Evolutionary conservation across 441 rosid genomes (phyloP), one percentile per base, ranked within the genome.

Genomic region (Bocquillonia castaneifolia): DNA sequence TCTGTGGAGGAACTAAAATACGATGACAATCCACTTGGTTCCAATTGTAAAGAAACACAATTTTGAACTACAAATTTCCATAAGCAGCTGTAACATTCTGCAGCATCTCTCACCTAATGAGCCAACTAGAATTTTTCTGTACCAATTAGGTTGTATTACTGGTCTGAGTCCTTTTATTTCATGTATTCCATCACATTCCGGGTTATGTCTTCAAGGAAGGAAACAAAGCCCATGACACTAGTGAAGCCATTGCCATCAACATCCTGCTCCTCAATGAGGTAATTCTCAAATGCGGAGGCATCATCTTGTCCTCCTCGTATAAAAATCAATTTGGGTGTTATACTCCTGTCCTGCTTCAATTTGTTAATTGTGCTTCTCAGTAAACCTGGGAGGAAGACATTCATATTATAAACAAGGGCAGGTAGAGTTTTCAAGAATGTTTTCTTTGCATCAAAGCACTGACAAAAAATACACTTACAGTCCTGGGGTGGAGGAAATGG

Each of bases 401-500:
- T 37, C 56, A 45, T 37, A 17, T 37, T 25, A 63, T 48, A 37
- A 74, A 34, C 23, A 65, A 51, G 18, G 52, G 34, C 10, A 18
- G 40, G 29, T 34, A 64, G 51, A 60, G 20, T 34, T 37, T 10
- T 0, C 28, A 13, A 8, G 23, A 62, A 63, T 25, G 40, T 28
- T 63, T 61, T 63, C 14, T 34, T 20, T 58, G 34, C 10, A 47
- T 34, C n/a, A 71, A 67, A 50, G 31, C 44, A 44, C 42, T 17
- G 42, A 48, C 23, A 59, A 63, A 40, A 14, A 25, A 54, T 12
- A 18, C 25, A 74, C 99, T 87, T 84, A 92, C 99, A 94, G 73
- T 94, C 90, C 29, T 92, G 94, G 1, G 99, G 98, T 8, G 96
- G 97, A 74, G 97, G 98, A 69, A 87, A 94, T 61, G 99, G 94